Conservation (phyloP, 148 eudicot species). For the Chenopodium album region DNA sequence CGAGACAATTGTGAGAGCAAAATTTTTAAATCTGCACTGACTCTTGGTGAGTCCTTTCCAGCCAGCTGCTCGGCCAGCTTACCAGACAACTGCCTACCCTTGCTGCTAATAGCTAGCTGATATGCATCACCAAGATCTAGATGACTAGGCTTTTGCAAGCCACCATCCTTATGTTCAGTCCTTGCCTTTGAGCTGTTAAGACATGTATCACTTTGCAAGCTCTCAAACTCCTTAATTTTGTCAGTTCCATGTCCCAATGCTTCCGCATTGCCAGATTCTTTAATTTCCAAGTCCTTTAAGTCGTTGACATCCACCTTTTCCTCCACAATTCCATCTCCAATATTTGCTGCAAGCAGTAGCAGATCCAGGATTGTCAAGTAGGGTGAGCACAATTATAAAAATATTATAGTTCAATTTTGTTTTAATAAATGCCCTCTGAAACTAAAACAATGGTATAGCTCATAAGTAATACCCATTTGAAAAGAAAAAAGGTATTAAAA, state of each 20-base stretch:
- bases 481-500: too few relatives aligned
- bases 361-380: too few relatives aligned
- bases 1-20: slow-evolving; percentile 73
- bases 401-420: too few relatives aligned
- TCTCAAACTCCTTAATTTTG: slow-evolving; percentile 30
- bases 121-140: slow-evolving; percentile 91
- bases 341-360: slow-evolving; percentile 17
- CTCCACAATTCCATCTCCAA: neutral
- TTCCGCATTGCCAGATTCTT: slow-evolving; percentile 28
- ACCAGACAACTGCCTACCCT: slow-evolving; percentile 70
- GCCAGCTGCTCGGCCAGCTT: slow-evolving; percentile 60
- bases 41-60: slow-evolving; percentile 54
- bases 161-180: slow-evolving; percentile 34
- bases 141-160: slow-evolving; percentile 33
- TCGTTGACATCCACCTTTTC: neutral
- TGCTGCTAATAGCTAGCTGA: slow-evolving; percentile 69
- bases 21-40: slow-evolving; percentile 70
- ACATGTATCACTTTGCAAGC: slow-evolving; percentile 25
- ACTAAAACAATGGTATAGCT: too few relatives aligned
- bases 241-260: slow-evolving; percentile 12
- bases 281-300: neutral
- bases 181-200: slow-evolving; percentile 31
- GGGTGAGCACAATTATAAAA: too few relatives aligned
- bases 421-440: too few relatives aligned
- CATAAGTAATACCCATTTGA: too few relatives aligned